phyloP scores from a whole-genome alignment of 306 rosid genomes.

The Pachyrhizus erosus region DNA sequence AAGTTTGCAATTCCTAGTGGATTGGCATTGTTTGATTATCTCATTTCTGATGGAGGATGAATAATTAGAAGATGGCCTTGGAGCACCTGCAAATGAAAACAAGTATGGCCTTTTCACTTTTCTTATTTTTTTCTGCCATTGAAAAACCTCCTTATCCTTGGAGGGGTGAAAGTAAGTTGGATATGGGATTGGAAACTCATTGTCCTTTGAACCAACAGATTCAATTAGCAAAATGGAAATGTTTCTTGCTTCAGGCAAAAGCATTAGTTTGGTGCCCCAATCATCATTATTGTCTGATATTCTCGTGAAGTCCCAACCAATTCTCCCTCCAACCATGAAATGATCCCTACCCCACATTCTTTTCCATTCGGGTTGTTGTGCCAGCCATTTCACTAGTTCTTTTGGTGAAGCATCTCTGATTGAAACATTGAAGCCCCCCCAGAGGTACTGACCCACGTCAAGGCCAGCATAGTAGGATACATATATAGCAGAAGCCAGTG shows the following conservation, averaged over 20 bases:
- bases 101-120: constrained; percentile 49
- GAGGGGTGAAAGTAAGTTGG: constrained; percentile 69
- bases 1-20: constrained; percentile 48
- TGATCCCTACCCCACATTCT: constrained; percentile 68
- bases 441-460: constrained; percentile 59
- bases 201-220: constrained; percentile 44
- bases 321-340: constrained; percentile 65
- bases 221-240: constrained; percentile 59
- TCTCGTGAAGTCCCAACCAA: constrained; percentile 63
- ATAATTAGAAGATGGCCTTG: constrained; percentile 41
- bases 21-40: constrained; percentile 52
- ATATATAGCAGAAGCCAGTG: constrained; percentile 64
- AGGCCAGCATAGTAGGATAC: constrained; percentile 69
- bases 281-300: constrained; percentile 39
- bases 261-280: constrained; percentile 69
- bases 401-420: constrained; percentile 57
- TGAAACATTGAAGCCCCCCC: constrained; percentile 51
- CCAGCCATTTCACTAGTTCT: constrained; percentile 53
- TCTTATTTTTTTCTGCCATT: constrained; percentile 58
- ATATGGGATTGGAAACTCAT: constrained; percentile 65
- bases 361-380: constrained; percentile 54
- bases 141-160: constrained; percentile 37
- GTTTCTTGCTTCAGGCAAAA: constrained; percentile 59
- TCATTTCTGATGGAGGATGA: constrained; percentile 28
- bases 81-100: constrained; percentile 64